Base-by-base conservation (phyloP, 2,329 filamentous ascomycete genomes). In the Trichoderma cornu-damae region DNA sequence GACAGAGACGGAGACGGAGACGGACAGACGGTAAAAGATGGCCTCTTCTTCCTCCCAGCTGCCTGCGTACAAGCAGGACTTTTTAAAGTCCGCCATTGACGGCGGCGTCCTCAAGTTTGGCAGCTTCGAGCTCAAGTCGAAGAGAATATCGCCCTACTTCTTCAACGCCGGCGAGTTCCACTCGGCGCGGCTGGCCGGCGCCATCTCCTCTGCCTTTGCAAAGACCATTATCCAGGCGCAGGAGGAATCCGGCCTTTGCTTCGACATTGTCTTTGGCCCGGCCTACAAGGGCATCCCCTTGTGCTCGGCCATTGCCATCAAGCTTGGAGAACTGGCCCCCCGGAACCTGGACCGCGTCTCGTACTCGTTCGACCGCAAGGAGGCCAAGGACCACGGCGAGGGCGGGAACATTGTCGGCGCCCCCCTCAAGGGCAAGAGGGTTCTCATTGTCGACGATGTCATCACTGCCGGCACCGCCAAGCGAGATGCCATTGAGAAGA, bases 231-330 rank as follows among this genome's bases (percentile, higher is more conserved):
- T 78, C 62, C 72, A 79, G 48, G 75, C 77, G 18, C 72, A 74
- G 64, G 65, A 71, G 43, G 67, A 74, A 32, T 65, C 68, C 32
- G 70, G 73, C 32, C 74, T 82, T 44, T 74, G 81, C 30, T 87
- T 95, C 72, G 93, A 97, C 70, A 82, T 97, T 65, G 79, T 97
- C 68, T 97, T 97, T 73, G 92, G 83, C 14, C 93, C 94, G 2
- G 93, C 94, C 8, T 99, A 97, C 80, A 99, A 97, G 77, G 94
- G 94, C 43, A 96, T 97, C 63, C 90, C 92, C 1, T 83, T 97
- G n/a, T 88, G 89, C 43, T 86, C 88, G 14, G 82, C 89, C 2
- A 87, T 90, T 14, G 81, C 87, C 35, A 83, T 89, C 69, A 88
- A 91, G 71, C 82, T 97, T 11, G 83, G 84, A 53, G 81, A 86